Conservation (phyloP, 495 filamentous ascomycete genomes). For the Lophiotrema nucula region DNA sequence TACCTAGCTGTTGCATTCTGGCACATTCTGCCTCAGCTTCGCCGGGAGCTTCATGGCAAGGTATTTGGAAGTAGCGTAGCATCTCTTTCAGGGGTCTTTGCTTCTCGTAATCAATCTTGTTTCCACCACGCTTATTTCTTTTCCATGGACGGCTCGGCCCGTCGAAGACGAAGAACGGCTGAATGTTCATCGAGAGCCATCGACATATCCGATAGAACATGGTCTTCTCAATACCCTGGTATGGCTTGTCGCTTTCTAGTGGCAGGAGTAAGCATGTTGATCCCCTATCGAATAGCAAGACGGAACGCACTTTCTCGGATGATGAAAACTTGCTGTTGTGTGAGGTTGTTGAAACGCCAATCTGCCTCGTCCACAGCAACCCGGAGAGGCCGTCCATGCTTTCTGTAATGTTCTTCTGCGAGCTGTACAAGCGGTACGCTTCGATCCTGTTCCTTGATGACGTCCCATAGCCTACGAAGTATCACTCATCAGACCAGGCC, state of each 20-base stretch:
- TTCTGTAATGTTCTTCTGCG: constrained; percentile 21
- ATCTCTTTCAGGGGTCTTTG: constrained; percentile 21
- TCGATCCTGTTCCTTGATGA: constrained; percentile 29
- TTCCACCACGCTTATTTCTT: constrained; percentile 5
- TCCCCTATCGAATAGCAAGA: too few relatives aligned
- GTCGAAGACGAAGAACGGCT: constrained; percentile 37
- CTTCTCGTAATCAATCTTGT: constrained; percentile 25
- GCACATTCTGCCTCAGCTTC: constrained; percentile 40
- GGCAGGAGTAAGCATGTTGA: too few relatives aligned
- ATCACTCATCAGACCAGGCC: neutral
- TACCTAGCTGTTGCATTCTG: constrained; percentile 21
- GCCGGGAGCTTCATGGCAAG: constrained; percentile 30
- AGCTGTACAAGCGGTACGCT: constrained; percentile 29
- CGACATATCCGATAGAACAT: constrained; percentile 32
- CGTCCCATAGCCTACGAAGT: constrained; percentile 33
- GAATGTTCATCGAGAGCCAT: constrained; percentile 33
- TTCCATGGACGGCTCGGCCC: constrained; percentile 33
- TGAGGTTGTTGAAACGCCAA: constrained; percentile 39
- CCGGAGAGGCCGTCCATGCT: constrained; percentile 26
- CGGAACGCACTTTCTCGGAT: constrained; percentile 33
- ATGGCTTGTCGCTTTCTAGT: constrained; percentile 21
- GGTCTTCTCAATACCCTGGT: constrained; percentile 35
- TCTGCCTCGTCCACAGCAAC: constrained; percentile 38
- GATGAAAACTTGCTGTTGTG: constrained; percentile 18
- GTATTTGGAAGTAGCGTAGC: constrained; percentile 20